Evolutionary conservation across 805 yeast genomes (phyloP).

Genomic region (Kodamaea hsintzibuensis): DNA sequence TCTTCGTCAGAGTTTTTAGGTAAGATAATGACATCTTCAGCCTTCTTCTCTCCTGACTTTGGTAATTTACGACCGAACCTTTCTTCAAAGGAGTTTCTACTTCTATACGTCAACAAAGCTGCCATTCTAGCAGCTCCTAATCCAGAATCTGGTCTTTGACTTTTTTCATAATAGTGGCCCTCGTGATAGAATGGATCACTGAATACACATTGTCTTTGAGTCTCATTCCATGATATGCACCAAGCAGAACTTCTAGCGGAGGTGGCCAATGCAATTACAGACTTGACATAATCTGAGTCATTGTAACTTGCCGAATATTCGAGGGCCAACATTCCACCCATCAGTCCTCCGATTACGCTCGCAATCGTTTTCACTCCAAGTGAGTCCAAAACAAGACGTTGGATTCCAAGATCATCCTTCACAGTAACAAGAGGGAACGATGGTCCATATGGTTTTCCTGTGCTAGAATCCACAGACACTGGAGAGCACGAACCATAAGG

Average conservation of each 20-base stretch:
- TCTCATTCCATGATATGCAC: slow-evolving; percentile 99
- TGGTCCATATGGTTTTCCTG: slow-evolving; percentile 83
- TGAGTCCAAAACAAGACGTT: slow-evolving; percentile 72
- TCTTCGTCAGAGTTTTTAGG: slow-evolving; percentile 62
- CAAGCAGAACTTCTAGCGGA: slow-evolving; percentile 95
- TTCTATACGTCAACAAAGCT: slow-evolving; percentile 88
- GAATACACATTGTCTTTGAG: slow-evolving; percentile 94
- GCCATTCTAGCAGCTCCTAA: slow-evolving; percentile 97
- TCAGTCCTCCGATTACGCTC: slow-evolving; percentile 91
- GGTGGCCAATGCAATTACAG: slow-evolving; percentile 84
- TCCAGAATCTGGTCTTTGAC: slow-evolving; percentile 76
- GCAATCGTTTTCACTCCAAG: slow-evolving; percentile 81
- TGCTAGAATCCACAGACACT: slow-evolving; percentile 72
- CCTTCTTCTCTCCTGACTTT: slow-evolving; percentile 3
- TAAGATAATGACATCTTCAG: slow-evolving; percentile 30
- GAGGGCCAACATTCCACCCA: slow-evolving; percentile 97
- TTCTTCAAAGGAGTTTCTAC: slow-evolving; percentile 87
- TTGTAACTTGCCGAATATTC: slow-evolving; percentile 75
- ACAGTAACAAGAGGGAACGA: slow-evolving; percentile 92
- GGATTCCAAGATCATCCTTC: slow-evolving; percentile 88
- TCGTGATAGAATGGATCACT: slow-evolving; percentile 92
- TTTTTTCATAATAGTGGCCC: slow-evolving; percentile 73
- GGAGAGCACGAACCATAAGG: slow-evolving; percentile 98
- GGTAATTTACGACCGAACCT: slow-evolving; percentile 81
- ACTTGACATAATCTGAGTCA: slow-evolving; percentile 64